Base-by-base conservation (phyloP, 768 basidiomycete species). In the Mycena galericulata region DNA sequence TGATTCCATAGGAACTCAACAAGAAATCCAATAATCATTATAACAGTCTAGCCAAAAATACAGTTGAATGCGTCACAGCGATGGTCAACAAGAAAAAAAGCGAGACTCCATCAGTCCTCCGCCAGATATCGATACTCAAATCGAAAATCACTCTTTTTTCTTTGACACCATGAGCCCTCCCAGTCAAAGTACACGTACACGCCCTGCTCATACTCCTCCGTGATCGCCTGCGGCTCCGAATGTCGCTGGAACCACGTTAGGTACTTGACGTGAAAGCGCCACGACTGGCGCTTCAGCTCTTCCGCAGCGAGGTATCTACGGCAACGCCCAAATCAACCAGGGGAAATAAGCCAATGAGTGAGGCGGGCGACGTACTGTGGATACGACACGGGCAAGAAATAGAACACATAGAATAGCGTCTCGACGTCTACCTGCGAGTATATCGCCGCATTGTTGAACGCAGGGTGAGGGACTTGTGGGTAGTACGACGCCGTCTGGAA, bases 131-230 rank as follows among this genome's bases (percentile, higher is more conserved):
- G 94, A 79, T 97, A 97, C 81, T 97, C 93, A 75, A 95, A 99
- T 27, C 96, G 91, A 87, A 99, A 99, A 79, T 99, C 97, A 76
- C 92, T 91, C 86, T 99, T 99, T 85, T 96, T 95, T 77, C 97
- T 87, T 78, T 97, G 96, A 79, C 96, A 98, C 98, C 97, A 99
- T 70, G 94, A 95, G 55, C 95, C 95, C 79, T 98, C 97, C 97
- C 97, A 98, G 81, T 98, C 97, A 79, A 99, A 98, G 86, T 99
- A 99, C 34, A 98, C 94, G 80, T 99, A 99, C 15, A 98, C 96
- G 17, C 98, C 98, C 82, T 99, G 97, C 81, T 99, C 98, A 79
- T 98, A 99, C 78, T 99, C 97, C 74, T 99, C 97, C 57, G 98
- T 99, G 78, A 99, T 98, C 1, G 96, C 96, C 76, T 97, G 95